phyloP scores from a whole-genome alignment of 1,284 basidiomycete genomes.

The Xerocomus nothofagi region DNA sequence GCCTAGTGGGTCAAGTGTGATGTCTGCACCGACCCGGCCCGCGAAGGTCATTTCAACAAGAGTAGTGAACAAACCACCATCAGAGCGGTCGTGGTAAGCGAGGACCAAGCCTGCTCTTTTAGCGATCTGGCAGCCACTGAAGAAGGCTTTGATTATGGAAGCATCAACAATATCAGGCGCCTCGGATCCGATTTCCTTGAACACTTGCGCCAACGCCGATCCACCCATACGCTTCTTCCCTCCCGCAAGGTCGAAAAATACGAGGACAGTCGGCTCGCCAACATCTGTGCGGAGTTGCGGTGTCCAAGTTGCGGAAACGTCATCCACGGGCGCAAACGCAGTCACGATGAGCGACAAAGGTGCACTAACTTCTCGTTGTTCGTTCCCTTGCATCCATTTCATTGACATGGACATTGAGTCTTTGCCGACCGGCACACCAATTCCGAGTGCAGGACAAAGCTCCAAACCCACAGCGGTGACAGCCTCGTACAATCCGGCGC shows the following conservation, averaged over 20 bases:
- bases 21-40: conserved; percentile 76
- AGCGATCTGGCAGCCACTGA: conserved; percentile 71
- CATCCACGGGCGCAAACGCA: conserved; percentile 87
- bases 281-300: conserved; percentile 78
- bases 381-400: conserved; percentile 78
- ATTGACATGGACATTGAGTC: conserved; percentile 99
- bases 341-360: conserved; percentile 94
- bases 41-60: conserved; percentile 97
- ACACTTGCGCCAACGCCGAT: conserved; percentile 95
- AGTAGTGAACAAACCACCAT: conserved; percentile 92
- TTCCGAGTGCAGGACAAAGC: conserved; percentile 90
- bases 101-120: conserved; percentile 72
- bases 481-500: conserved; percentile 88
- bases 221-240: conserved; percentile 89
- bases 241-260: conserved; percentile 88
- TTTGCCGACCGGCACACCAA: conserved; percentile 97
- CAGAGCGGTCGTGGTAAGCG: conserved; percentile 97
- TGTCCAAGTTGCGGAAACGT: conserved; percentile 88
- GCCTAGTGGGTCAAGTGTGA: conserved; percentile 65
- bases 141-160: conserved; percentile 77
- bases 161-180: conserved; percentile 89
- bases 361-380: conserved; percentile 81
- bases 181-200: conserved; percentile 88
- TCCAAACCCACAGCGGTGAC: conserved; percentile 93
- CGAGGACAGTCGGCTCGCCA: conserved; percentile 67